A percentile compares a stretch with the other conserved stretches of the same genome.
phyloP scores from a whole-genome alignment of 257 asterid genomes.

The Plectranthus barbatus region DNA sequence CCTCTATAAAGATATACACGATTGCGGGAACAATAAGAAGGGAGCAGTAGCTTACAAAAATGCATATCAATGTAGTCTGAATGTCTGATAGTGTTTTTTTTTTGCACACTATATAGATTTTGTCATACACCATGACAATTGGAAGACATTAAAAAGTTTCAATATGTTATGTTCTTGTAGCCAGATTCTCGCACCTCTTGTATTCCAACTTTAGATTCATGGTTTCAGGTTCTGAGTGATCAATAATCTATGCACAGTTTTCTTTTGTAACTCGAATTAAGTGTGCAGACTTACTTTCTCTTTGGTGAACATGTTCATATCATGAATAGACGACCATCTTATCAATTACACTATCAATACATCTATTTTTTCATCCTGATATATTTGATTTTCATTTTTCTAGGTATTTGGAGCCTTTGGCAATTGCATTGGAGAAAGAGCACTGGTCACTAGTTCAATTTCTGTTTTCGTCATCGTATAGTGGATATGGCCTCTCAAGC shows the following conservation, averaged over 20 bases:
- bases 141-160: background rate
- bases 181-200: background rate
- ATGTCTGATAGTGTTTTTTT: background rate
- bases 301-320: background rate
- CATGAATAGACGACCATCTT: background rate
- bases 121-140: background rate
- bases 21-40: too few species aligned
- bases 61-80: background rate
- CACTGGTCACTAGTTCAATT: slow-evolving; percentile 91
- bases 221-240: background rate
- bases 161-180: too few species aligned
- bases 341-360: background rate
- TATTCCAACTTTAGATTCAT: background rate
- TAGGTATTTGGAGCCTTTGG: slow-evolving; percentile 66
- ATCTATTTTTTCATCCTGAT: slow-evolving; percentile 17
- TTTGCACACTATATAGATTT: background rate
- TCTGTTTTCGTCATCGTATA: slow-evolving; percentile 84
- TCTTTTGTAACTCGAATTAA: background rate
- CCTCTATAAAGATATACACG: too few species aligned
- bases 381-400: slow-evolving; percentile 13
- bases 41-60: background rate
- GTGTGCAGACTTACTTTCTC: background rate
- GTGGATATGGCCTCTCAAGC: slow-evolving; percentile 93
- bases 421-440: slow-evolving; percentile 86
- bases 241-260: background rate